Conservation (phyloP, 768 basidiomycete species). For the Lactarius quietus region DNA sequence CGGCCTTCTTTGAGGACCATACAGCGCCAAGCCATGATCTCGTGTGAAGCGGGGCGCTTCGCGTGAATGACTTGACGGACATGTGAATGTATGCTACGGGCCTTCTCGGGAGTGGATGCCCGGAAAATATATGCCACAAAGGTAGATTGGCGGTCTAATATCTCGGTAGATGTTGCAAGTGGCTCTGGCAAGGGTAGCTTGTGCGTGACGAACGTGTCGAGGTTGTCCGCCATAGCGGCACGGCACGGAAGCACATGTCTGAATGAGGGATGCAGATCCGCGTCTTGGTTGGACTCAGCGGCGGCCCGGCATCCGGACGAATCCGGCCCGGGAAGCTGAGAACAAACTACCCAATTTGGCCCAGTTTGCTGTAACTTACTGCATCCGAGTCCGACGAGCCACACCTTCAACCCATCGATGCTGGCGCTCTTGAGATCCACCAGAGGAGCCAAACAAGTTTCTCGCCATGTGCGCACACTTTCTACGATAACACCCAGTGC, state of each 20-base stretch:
- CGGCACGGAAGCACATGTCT: no score
- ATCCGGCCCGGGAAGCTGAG: not conserved
- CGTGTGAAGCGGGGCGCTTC: slow-evolving; percentile 58
- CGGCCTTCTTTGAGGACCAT: slow-evolving; percentile 65
- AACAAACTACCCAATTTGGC: no score
- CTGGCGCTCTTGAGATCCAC: slow-evolving; percentile 10
- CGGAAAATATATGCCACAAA: slow-evolving; percentile 65
- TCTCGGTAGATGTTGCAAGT: slow-evolving; percentile 62
- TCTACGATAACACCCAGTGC: slow-evolving; percentile 2
- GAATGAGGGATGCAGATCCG: not conserved
- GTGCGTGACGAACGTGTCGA: slow-evolving; percentile 53
- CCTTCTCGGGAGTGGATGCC: slow-evolving; percentile 51
- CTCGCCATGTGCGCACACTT: slow-evolving; percentile 3
- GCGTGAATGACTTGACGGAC: slow-evolving; percentile 56
- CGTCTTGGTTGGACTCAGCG: no score
- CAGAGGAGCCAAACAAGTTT: not conserved
- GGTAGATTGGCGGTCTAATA: slow-evolving; percentile 68
- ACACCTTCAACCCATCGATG: slow-evolving; percentile 7
- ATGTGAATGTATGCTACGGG: slow-evolving; percentile 47
- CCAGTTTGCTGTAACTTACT: no score
- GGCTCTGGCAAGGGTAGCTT: slow-evolving; percentile 44
- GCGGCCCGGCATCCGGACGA: not conserved
- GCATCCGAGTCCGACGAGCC: not conserved
- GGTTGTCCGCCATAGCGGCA: slow-evolving; percentile 38
- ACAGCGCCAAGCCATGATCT: slow-evolving; percentile 76